Conservation (phyloP, 352 stramenopile species). For the Phytopythium litorale region DNA sequence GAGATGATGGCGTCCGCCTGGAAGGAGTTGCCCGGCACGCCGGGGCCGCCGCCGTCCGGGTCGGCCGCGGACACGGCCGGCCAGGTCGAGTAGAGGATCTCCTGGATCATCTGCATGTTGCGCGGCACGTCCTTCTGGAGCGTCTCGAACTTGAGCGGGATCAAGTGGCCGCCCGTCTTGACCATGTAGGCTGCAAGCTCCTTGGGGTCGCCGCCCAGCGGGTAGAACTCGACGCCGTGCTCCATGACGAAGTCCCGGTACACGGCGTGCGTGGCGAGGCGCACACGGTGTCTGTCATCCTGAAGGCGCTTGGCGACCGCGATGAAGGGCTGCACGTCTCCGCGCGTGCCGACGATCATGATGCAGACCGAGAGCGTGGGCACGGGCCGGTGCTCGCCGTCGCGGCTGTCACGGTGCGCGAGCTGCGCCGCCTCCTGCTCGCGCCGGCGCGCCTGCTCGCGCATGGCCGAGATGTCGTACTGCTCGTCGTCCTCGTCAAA, state of each 20-base stretch:
- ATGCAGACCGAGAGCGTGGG: slow-evolving; percentile 58
- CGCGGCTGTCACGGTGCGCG: slow-evolving; percentile 2
- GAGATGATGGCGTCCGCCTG: slow-evolving; percentile 91
- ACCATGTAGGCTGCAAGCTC: slow-evolving; percentile 89
- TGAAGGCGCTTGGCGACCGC: slow-evolving; percentile 71
- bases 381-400: slow-evolving; percentile 14
- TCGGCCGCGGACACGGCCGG: slow-evolving; percentile 71
- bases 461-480: slow-evolving; percentile 38
- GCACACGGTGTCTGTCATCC: slow-evolving; percentile 81
- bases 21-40: slow-evolving; percentile 49
- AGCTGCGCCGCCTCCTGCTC: slow-evolving; percentile 14
- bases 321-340: slow-evolving; percentile 73
- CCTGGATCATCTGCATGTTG: slow-evolving; percentile 87
- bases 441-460: slow-evolving; percentile 18
- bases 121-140: slow-evolving; percentile 56
- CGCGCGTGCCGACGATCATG: slow-evolving; percentile 76
- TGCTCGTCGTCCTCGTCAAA: slow-evolving; percentile 42
- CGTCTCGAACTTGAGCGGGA: slow-evolving; percentile 62
- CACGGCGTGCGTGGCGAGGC: slow-evolving; percentile 87
- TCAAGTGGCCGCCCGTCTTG: slow-evolving; percentile 70
- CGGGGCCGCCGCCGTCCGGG: slow-evolving; percentile 46
- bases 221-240: slow-evolving; percentile 68
- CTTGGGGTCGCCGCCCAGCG: slow-evolving; percentile 59
- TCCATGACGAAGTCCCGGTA: slow-evolving; percentile 79
- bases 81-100: slow-evolving; percentile 88